Base-by-base conservation (phyloP, 2,329 filamentous ascomycete species). In the Xylariaceae sp. region DNA sequence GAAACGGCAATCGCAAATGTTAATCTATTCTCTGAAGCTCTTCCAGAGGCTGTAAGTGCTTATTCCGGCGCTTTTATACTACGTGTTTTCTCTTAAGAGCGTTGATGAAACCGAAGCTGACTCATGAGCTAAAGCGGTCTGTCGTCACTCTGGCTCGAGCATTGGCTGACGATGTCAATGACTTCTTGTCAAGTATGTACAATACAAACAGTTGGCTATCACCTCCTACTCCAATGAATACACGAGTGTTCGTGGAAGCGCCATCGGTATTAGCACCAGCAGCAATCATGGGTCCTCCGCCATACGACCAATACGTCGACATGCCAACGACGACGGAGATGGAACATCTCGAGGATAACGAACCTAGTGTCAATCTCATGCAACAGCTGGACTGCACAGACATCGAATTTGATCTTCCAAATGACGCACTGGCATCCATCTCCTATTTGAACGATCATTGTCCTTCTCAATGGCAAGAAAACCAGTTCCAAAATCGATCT, bases 1-100 rank as follows among this genome's bases (percentile, higher is more conserved):
- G 49, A 48, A n/a, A 37, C 23, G 42, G 49, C 42, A 17, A 40
- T 52, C 14, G 39, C 45, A 25, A 35, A 41, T 22, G 23, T 52
- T 22, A 42, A 34, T 14, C 22, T 45, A 29, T 48, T 44, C 29
- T 23, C 25, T 5, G 38, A 45, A n/a, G 37, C 23, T 10, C 22
- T 45, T 17, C 39, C 49, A 17, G 49, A 52, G 11, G 49, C 49
- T 20, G 22, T 29, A 29, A 29, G 25, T 29, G 8, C 8, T 14
- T 8, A 14, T 8, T 29, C 14, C 8, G 8, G 14, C 25, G 25
- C 25, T 29, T 29, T 29, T 29, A 14, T 29, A 29, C 14, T 14
- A 29, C 25, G n/a, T n/a, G n/a, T n/a, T 14, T 29, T 29, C 8
- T 29, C 25, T 8, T 29, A 29, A 8, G 25, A 29, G 8, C 25